Base-by-base conservation (phyloP, 345 rosid species). In the Salix viminalis region DNA sequence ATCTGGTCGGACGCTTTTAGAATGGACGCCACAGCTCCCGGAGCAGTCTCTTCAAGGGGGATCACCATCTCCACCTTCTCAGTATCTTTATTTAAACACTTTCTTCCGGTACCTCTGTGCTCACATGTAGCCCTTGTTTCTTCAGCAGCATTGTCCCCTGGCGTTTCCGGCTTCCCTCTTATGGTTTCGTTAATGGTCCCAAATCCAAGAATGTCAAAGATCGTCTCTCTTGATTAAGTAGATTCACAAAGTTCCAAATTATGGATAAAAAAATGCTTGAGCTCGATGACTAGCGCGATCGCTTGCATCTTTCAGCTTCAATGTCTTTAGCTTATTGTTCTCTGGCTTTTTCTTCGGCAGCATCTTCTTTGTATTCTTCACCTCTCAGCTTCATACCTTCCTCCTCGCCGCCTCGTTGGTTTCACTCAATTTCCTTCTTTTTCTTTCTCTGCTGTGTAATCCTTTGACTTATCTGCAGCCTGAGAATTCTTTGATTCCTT, bases 1-100 rank as follows among this genome's bases (percentile, higher is more conserved):
- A 86, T 86, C 75, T 88, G 92, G 79, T 91, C 92, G 0, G 94
- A 34, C 48, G 81, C 73, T 79, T 84, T 89, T 28, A 88, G 77
- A 3, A 77, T 5, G n/a, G 80, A 6, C 0, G 84, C 77, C 50
- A 85, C 80, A 1, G 64, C 76, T 10, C 85, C 0, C n/a, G 86
- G 68, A 1, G 52, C 65, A 0, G 85, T 81, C 39, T 82, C 83
- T 67, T 67, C 86, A 56, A 44, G 12, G 2, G 52, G 61, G 24
- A 67, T 7, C 26, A 18, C 61, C 10, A 58, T 50, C 12, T 62
- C 42, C 42, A 78, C 65, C 52, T 32, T 83, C n/a, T 56, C 58
- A 28, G 6, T 70, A 6, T 14, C 69, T 21, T 60, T 61, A n/a
- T 67, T 42, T 36, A 34, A 14, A 10, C 14, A 64, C 41, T 76